These are phyloP conservation scores for Russula emetica DNA, from an alignment of 768 basidiomycete species.

Conservation along the genomic window DNA sequence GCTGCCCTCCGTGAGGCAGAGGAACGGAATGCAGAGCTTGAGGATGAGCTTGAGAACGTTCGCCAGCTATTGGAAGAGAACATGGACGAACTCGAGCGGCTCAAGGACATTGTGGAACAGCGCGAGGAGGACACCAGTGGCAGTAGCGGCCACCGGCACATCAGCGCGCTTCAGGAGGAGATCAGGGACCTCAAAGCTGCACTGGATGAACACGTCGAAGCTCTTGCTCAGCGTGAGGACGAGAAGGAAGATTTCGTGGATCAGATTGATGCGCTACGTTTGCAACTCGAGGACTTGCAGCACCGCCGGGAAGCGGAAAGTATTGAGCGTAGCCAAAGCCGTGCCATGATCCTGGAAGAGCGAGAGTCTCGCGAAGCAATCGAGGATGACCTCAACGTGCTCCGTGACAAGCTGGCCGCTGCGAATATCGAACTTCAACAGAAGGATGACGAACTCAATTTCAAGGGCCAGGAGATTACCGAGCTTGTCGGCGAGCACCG, in stretches of 20 bases:
- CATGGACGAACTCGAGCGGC: constrained; percentile 73
- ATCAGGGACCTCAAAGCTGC: constrained; percentile 57
- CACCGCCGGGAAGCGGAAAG: constrained; percentile 58
- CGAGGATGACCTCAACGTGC: constrained; percentile 71
- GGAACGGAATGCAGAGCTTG: constrained; percentile 60
- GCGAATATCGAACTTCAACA: constrained; percentile 79
- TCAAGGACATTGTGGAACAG: constrained; percentile 64
- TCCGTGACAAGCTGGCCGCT: constrained; percentile 74
- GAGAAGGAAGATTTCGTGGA: constrained; percentile 70
- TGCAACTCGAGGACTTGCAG: constrained; percentile 65
- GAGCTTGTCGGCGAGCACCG: constrained; percentile 73
- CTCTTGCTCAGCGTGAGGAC: constrained; percentile 56
- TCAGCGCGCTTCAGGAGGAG: constrained; percentile 58
- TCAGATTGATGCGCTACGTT: constrained; percentile 54
- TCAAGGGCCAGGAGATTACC: constrained; percentile 71
- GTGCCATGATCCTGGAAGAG: constrained; percentile 65
- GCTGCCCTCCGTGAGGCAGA: constrained; percentile 50
- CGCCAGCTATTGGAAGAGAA: constrained; percentile 73
- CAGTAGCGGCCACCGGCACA: constrained; percentile 42
- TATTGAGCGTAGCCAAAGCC: constrained; percentile 67
- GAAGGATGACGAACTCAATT: constrained; percentile 81
- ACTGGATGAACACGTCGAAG: constrained; percentile 55
- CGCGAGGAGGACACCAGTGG: constrained; percentile 38
- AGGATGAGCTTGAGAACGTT: constrained; percentile 68
- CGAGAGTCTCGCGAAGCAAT: constrained; percentile 70